phyloP scores from a whole-genome alignment of 192 early-diverging fungal species.

The Coemansia biformis region DNA sequence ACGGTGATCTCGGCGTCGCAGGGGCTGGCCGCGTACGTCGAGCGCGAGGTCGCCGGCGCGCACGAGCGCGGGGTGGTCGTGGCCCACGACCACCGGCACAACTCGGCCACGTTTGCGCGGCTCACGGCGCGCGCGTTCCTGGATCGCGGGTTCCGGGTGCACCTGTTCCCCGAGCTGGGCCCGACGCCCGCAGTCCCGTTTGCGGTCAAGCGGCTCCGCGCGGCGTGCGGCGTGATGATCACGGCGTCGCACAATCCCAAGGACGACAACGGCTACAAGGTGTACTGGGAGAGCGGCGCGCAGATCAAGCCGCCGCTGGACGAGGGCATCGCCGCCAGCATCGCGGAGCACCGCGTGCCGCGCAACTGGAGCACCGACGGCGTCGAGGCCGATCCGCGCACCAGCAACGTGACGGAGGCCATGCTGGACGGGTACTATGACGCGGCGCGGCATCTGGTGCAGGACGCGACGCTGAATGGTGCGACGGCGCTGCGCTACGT shows the following conservation, averaged over 20 bases:
- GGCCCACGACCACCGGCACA: conserved; percentile 91
- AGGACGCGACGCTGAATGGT: conserved; percentile 8
- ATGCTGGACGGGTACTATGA: conserved; percentile 72
- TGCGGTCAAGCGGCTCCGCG: conserved; percentile 66
- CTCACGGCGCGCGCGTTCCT: conserved; percentile 81
- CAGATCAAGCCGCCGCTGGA: conserved; percentile 92
- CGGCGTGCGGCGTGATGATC: conserved; percentile 89
- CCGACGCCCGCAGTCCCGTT: conserved; percentile 85
- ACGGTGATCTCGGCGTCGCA: conserved; percentile 92
- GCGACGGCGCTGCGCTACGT: conserved; percentile 53
- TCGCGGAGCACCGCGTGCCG: conserved; percentile 64
- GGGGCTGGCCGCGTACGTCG: conserved; percentile 70
- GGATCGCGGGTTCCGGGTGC: conserved; percentile 70
- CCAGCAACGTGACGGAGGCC: conserved; percentile 54
- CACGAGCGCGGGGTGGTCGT: conserved; percentile 76
- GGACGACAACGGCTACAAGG: conserved; percentile 88
- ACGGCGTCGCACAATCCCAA: conserved; percentile 95
- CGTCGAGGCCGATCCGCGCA: conserved; percentile 51
- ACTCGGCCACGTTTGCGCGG: conserved; percentile 74
- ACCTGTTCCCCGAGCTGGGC: conserved; percentile 65
- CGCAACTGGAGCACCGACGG: conserved; percentile 60
- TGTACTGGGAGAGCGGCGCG: conserved; percentile 84
- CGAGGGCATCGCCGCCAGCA: conserved; percentile 68
- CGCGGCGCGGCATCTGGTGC: conserved; percentile 41
- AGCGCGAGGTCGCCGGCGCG: conserved; percentile 54